Evolutionary conservation across 1,284 basidiomycete genomes (phyloP), one percentile per base, ranked within the genome.

Genomic region (Puccinia horiana): DNA sequence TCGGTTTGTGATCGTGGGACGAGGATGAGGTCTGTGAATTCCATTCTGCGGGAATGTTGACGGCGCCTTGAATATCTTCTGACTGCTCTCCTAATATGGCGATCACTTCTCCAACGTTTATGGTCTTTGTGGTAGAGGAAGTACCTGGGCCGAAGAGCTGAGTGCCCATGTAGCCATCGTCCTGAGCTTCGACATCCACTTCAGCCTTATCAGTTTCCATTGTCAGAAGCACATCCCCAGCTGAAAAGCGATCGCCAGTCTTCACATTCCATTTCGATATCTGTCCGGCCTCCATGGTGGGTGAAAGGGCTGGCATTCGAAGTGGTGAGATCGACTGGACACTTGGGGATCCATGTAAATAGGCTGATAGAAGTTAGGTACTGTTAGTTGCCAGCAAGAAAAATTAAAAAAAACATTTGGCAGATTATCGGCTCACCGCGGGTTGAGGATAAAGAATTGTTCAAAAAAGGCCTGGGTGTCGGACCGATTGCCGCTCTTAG

Each of bases 101-200:
- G 67, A 88, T 88, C 9, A 85, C 83, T 63, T 85, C 83, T 32
- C 87, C 87, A 35, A 88, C 88, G 0, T 84, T 83, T 20, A 88
- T 85, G 54, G 85, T 85, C 72, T 87, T 86, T 14, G 85, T 79
- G 18, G 87, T 87, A 11, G 86, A 84, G 12, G 84, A 81, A 29
- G 20, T 72, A 12, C 52, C 40, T n/a, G 35, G 29, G 35, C 83
- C 69, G 32, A 86, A 84, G 32, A 86, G 56, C 75, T 88, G 88
- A 84, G 88, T 87, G 83, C 86, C 88, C 83, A 88, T 85, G 20
- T 88, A 83, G 44, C 88, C 88, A 82, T 88, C 88, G 42, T 88
- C 88, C 84, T 87, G 87, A 32, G 88, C 88, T 84, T 88, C 87
- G 49, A 88, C 87, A 75, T 88, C 88, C 84, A 88, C 87, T 76